A percentile compares a stretch with the other conserved stretches of the same genome.
These are phyloP conservation scores for Pythium dissimile DNA, from an alignment of 352 stramenopile genomes.

Conservation along the genomic window DNA sequence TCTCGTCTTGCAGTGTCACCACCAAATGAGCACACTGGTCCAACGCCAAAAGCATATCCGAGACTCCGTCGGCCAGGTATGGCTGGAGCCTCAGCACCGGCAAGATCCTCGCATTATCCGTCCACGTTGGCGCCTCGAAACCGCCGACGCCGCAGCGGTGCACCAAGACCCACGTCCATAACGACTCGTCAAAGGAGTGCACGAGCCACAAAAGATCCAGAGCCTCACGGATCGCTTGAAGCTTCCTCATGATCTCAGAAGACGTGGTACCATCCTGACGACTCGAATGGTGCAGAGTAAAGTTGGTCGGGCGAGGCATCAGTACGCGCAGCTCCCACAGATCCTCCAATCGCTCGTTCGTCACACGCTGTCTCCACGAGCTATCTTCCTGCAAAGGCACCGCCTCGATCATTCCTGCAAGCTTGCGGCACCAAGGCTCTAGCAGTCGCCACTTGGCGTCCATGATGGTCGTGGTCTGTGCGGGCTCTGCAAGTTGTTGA, in stretches of 20 bases:
- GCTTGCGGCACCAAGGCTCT: constrained; percentile 12
- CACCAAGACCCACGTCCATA: constrained; percentile 31
- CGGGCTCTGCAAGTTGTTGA: not conserved
- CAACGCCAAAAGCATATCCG: not conserved
- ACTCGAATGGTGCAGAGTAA: not conserved
- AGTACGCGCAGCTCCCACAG: constrained; percentile 2
- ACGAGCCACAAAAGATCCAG: constrained; percentile 40
- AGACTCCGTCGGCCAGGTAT: constrained; percentile 2
- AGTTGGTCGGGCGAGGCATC: constrained; percentile 3
- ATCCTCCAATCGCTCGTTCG: not conserved
- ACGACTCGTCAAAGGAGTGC: constrained; percentile 27
- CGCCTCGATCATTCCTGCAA: constrained; percentile 5
- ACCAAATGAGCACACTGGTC: constrained; percentile 8
- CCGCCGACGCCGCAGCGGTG: constrained; percentile 25
- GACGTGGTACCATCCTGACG: not conserved
- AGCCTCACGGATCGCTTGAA: constrained; percentile 23
- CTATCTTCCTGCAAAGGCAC: not conserved
- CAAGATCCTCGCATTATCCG: constrained; percentile 23
- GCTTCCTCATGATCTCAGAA: not conserved
- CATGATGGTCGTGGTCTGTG: not conserved
- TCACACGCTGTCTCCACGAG: not conserved
- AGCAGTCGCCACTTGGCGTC: constrained; percentile 3
- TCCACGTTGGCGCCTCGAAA: constrained; percentile 26
- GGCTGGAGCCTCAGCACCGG: constrained; percentile 25
- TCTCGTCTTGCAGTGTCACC: constrained; percentile 2